Percentiles rank a stretch among this genome's conserved stretches.
Evolutionary conservation across 2,329 filamentous ascomycete genomes (phyloP).

Genomic region (Byssochlamys sp.): DNA sequence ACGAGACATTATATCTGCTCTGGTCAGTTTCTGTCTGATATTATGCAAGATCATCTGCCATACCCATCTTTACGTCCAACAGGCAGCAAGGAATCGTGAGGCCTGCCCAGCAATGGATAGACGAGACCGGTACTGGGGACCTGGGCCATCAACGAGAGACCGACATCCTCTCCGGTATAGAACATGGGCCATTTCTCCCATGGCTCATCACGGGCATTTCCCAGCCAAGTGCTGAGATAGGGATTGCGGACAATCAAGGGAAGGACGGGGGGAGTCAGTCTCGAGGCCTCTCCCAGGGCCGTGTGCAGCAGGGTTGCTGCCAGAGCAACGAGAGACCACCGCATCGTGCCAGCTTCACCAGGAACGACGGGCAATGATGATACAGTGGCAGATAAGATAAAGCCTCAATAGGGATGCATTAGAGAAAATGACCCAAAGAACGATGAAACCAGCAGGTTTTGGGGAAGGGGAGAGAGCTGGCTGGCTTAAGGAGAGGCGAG

Average conservation of each 20-base stretch:
- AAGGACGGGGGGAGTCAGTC: slow-evolving; percentile 53
- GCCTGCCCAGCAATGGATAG: slow-evolving; percentile 56
- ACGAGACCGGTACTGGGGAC: slow-evolving; percentile 51
- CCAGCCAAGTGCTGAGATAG: slow-evolving; percentile 66
- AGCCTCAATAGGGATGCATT: background rate
- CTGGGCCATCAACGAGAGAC: slow-evolving; percentile 54
- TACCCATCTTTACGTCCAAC: slow-evolving; percentile 27
- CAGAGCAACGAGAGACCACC: slow-evolving; percentile 21
- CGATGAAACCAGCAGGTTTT: background rate
- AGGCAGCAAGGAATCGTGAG: slow-evolving; percentile 51
- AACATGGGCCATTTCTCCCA: slow-evolving; percentile 85
- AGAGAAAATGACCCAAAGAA: background rate
- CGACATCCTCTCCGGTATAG: slow-evolving; percentile 62
- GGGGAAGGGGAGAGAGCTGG: background rate
- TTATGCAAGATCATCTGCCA: slow-evolving; percentile 7
- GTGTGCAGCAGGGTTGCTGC: slow-evolving; percentile 31
- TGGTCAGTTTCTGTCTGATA: slow-evolving; percentile 5
- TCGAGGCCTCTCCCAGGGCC: slow-evolving; percentile 39
- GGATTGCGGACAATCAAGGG: slow-evolving; percentile 68
- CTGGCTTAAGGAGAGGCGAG: background rate
- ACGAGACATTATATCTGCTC: slow-evolving; percentile 48
- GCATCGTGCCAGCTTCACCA: slow-evolving; percentile 18
- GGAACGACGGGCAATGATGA: background rate
- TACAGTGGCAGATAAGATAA: background rate
- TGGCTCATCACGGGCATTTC: slow-evolving; percentile 62